phyloP scores from a whole-genome alignment of 192 early-diverging fungal genomes.

The Umbelopsis vinacea region DNA sequence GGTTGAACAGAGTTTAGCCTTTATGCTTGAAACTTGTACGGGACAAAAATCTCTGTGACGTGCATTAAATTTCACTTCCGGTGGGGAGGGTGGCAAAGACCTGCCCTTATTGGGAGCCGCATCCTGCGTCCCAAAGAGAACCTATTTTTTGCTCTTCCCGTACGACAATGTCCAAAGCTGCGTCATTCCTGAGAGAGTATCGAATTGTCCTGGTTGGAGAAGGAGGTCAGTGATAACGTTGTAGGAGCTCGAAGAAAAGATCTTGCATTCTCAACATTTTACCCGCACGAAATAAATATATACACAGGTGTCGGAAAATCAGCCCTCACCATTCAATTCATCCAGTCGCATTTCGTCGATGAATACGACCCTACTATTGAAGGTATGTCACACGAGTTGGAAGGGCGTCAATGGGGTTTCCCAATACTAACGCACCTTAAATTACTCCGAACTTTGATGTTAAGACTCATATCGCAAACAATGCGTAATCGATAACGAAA shows the following conservation, averaged over 20 bases:
- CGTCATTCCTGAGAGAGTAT: slow-evolving; percentile 3
- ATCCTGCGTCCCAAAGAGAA: no score
- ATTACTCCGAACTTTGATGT: background rate
- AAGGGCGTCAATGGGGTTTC: no score
- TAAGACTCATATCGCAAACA: slow-evolving; percentile 95
- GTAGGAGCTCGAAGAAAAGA: background rate
- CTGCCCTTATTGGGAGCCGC: no score
- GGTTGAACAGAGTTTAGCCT: no score
- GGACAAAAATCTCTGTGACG: no score
- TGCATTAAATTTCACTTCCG: background rate
- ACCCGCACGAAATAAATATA: background rate
- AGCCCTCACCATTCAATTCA: slow-evolving; percentile 83
- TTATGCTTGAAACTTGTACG: no score
- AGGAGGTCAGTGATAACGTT: background rate
- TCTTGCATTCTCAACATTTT: background rate
- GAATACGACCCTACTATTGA: slow-evolving; percentile 98
- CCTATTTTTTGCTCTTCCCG: no score
- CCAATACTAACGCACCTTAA: background rate
- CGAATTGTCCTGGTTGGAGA: background rate
- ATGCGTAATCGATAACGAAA: slow-evolving; percentile 91
- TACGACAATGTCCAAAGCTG: slow-evolving; percentile 1
- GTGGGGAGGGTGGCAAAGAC: background rate
- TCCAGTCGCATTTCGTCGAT: slow-evolving; percentile 82
- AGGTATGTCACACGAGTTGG: slow-evolving; percentile 27
- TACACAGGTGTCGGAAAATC: slow-evolving; percentile 76